phyloP scores from a whole-genome alignment of 2,329 filamentous ascomycete genomes.

The Paraphaeosphaeria sporulosa region DNA sequence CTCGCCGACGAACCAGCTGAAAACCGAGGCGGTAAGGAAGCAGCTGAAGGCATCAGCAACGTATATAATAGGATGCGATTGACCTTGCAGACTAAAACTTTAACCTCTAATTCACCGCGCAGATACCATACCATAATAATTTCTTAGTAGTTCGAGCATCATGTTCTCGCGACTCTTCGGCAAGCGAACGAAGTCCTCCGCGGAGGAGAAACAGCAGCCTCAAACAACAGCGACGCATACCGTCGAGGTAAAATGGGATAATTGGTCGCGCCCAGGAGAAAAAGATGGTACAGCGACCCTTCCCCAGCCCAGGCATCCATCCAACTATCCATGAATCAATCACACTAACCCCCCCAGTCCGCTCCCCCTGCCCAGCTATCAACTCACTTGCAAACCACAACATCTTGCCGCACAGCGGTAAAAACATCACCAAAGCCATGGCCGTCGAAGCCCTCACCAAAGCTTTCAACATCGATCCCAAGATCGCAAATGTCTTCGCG shows the following conservation, averaged over 20 bases:
- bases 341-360: constrained; percentile 4
- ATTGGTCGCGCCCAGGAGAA: constrained; percentile 9
- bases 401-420: constrained; percentile 38
- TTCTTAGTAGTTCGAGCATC: not conserved
- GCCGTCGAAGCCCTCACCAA: constrained; percentile 26
- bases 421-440: constrained; percentile 33
- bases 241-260: constrained; percentile 8
- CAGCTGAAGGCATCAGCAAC: constrained; percentile 3
- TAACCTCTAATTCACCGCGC: not conserved
- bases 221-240: not conserved
- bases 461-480: constrained; percentile 9
- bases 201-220: not conserved
- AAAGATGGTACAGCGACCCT: constrained; percentile 4
- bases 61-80: constrained; percentile 3
- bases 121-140: not conserved
- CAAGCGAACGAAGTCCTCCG: not conserved
- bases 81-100: not conserved
- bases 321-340: too few relatives aligned
- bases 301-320: too few relatives aligned
- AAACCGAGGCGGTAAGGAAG: not conserved
- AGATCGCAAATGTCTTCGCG: constrained; percentile 10
- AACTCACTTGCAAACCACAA: constrained; percentile 37
- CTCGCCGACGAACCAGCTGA: constrained; percentile 3
- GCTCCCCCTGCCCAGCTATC: constrained; percentile 32
- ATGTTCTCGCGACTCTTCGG: constrained; percentile 5